Evolutionary conservation across 768 basidiomycete species (phyloP).

Genomic region (Lactifluus subvellereus): DNA sequence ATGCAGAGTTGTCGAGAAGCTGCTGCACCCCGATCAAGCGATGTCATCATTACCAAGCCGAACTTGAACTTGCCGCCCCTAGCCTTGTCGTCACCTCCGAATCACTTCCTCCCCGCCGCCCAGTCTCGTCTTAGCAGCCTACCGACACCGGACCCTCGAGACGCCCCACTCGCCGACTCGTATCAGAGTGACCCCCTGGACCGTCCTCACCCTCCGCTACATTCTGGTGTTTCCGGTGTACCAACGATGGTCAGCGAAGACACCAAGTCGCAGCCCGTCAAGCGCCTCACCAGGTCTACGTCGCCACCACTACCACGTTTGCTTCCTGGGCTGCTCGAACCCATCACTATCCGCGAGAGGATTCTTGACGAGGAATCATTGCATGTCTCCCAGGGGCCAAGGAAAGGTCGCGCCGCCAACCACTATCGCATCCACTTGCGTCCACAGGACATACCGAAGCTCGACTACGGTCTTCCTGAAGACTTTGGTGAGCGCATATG

Average conservation of each 20-base stretch:
- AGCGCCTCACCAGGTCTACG: neutral
- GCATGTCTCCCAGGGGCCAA: neutral
- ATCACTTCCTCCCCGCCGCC: neutral
- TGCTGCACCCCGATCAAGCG: neutral
- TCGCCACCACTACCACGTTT: neutral
- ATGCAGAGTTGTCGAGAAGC: neutral
- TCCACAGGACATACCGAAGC: neutral
- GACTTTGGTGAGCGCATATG: neutral
- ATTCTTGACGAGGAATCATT: neutral
- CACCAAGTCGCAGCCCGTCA: neutral
- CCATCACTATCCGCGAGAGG: neutral
- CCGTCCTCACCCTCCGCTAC: no score
- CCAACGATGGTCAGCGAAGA: neutral
- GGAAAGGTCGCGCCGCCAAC: neutral
- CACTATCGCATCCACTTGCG: neutral
- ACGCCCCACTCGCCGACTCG: neutral
- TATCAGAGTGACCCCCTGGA: neutral
- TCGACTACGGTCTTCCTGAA: constrained; percentile 1
- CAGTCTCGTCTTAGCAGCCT: neutral
- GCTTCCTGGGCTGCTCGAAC: neutral
- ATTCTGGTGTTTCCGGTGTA: neutral
- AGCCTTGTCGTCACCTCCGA: no score
- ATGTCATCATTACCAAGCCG: neutral
- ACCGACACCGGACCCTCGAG: neutral
- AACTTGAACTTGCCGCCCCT: neutral